Evolutionary conservation across 176 grass and related monocot species (phyloP).

Genomic region (Oryza nivara): DNA sequence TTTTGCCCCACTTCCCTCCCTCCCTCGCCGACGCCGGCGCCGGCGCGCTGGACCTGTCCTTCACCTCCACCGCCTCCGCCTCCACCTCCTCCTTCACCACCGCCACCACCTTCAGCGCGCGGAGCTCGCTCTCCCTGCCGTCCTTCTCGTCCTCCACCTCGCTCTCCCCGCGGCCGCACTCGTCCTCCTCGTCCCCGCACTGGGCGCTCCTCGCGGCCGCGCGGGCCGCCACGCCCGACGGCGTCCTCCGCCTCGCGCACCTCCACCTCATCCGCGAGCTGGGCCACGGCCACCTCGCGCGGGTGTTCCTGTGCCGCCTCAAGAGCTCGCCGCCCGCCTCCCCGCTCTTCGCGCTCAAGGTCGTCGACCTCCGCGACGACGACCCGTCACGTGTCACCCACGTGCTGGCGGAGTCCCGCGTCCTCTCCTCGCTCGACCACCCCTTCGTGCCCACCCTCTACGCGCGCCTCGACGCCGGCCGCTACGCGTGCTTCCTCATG

Average conservation of each 20-base stretch:
- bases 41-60: conserved; percentile 57
- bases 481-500: conserved; percentile 91
- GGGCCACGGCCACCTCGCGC: conserved; percentile 82
- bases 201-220: conserved; percentile 66
- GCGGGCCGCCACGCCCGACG: conserved; percentile 52
- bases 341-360: conserved; percentile 83
- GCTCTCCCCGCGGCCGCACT: conserved; percentile 66
- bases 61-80: conserved; percentile 76
- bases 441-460: conserved; percentile 92
- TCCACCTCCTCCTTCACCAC: conserved; percentile 63
- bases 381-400: conserved; percentile 57
- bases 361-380: conserved; percentile 72
- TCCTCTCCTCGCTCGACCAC: conserved; percentile 76
- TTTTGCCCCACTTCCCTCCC: conserved; percentile 39
- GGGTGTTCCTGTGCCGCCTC: conserved; percentile 88
- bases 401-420: conserved; percentile 79
- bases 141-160: conserved; percentile 77
- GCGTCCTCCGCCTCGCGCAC: conserved; percentile 74
- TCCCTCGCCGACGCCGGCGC: conserved; percentile 2
- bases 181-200: conserved; percentile 54
- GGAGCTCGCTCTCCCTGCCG: conserved; percentile 73
- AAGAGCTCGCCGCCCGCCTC: conserved; percentile 48
- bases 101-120: conserved; percentile 81
- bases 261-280: conserved; percentile 79
- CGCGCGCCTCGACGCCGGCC: conserved; percentile 75